Percentiles rank a stretch among this genome's conserved stretches.
Evolutionary conservation across 1,284 basidiomycete species (phyloP).

Genomic region (Ceratobasidium sp.): DNA sequence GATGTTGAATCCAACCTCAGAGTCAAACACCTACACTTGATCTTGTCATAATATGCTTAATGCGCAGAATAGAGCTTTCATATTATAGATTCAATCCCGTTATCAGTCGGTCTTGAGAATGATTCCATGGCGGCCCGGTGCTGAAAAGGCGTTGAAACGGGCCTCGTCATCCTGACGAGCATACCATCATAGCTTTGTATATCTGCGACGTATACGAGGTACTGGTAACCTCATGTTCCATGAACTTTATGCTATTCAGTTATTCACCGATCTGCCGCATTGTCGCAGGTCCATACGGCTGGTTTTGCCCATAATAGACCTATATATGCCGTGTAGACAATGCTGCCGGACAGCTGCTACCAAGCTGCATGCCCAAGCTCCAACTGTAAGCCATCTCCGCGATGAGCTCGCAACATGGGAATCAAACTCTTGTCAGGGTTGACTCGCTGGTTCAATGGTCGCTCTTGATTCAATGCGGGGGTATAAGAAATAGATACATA

Average conservation of each 20-base stretch:
- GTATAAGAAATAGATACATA: neutral
- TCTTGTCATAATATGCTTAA: too few relatives aligned
- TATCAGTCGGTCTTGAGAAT: neutral
- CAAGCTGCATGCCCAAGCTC: too few relatives aligned
- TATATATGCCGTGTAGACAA: slow-evolving; percentile 5
- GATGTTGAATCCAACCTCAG: too few relatives aligned
- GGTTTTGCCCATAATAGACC: neutral
- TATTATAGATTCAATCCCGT: neutral
- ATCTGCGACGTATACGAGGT: neutral
- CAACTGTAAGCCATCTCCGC: too few relatives aligned
- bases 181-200: neutral
- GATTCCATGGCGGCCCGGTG: neutral
- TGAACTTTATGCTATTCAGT: neutral
- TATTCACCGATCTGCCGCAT: neutral
- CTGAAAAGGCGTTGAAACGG: slow-evolving; percentile 10
- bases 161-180: neutral
- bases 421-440: slow-evolving; percentile 17
- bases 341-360: too few relatives aligned
- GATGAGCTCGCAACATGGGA: neutral
- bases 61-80: too few relatives aligned
- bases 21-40: too few relatives aligned
- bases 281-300: neutral
- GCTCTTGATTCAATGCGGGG: neutral
- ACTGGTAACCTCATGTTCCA: neutral
- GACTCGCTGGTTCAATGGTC: neutral